Conservation (phyloP, 2,329 filamentous ascomycete genomes). For the Cladosporium colombiae region DNA sequence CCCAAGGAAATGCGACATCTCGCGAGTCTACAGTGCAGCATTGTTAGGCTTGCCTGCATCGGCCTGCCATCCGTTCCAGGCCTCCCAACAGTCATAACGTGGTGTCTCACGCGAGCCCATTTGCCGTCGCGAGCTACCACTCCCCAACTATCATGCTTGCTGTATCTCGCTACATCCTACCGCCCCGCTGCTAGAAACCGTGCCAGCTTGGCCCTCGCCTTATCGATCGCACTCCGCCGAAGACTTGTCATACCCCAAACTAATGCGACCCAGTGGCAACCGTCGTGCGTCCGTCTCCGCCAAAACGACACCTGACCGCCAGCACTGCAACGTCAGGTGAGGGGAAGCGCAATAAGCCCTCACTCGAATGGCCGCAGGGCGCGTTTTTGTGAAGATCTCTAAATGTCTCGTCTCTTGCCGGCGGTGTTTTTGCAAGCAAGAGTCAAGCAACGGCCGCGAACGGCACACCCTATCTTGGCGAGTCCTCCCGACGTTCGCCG, state of each 20-base stretch:
- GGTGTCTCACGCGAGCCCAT: not conserved
- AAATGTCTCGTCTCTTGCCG: not conserved
- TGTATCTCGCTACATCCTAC: constrained; percentile 1
- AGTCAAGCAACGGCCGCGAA: not conserved
- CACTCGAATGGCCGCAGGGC: not conserved
- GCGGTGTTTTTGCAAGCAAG: not conserved
- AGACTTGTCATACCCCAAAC: constrained; percentile 6
- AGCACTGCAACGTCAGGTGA: not conserved
- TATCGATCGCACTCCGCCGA: constrained; percentile 3
- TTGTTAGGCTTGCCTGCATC: not conserved
- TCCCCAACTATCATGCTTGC: not conserved
- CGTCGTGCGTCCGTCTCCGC: not conserved
- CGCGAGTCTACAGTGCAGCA: not conserved
- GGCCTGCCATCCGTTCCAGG: not conserved
- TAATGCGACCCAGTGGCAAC: constrained; percentile 9
- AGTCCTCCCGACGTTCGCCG: constrained; percentile 2
- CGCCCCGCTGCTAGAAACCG: not conserved
- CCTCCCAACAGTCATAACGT: not conserved
- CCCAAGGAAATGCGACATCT: not conserved
- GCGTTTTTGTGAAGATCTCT: not conserved
- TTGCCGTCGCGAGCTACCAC: not conserved
- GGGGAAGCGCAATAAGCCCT: not conserved
- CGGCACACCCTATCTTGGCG: constrained; percentile 15
- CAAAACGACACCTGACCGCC: not conserved
- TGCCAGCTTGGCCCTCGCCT: not conserved